Base-by-base conservation (phyloP, 2,329 filamentous ascomycete genomes). In the Diaporthe amygdali region DNA sequence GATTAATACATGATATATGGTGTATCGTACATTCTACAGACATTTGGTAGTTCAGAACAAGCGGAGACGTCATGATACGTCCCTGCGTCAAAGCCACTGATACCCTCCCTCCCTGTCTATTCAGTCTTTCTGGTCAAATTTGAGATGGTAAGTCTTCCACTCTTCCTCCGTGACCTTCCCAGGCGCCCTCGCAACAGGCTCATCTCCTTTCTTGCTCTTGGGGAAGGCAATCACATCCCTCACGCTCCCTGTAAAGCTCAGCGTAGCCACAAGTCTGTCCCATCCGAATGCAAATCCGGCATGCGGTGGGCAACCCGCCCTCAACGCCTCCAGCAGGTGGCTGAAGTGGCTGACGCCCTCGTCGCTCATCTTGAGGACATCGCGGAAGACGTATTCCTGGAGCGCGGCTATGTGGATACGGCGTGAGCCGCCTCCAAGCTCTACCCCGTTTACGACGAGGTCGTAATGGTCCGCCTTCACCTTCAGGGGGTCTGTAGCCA, bases 201-300 rank as follows among this genome's bases (percentile, higher is more conserved):
- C 96, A 78, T 97, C 93, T 0, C 96, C 95, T 79, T 91, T 95
- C 73, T 94, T 95, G 73, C 90, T 95, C 85, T 99, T 99, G 0
- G 96, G 97, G 78, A 99, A 99, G 0, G 95, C 95, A 81, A 99
- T 98, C 2, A 99, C 96, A 83, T 99, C 96, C 72, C 94, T 87
- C 3, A 99, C 92, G 1, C 92, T 95, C 14, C 92, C 87, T 39
- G 89, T 92, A 1, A 92, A 92, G 27, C 92, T 89, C 86, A 99
- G 89, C 0, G 97, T 84, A 0, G 96, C 92, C 47, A 96, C 87
- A 61, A 99, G 82, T 5, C 96, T 88, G 80, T 99, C 96, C 79
- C 98, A 97, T 0, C 96, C 96, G 20, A 99, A 84, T 0, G 96
- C 96, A 74, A 99, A 93, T 0, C 96, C 96, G 0, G 96, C 95